Percentiles rank a stretch among this genome's conserved stretches.
Conservation (phyloP, 371 early-diverging fungal species). For the Syncephalastrum racemosum region DNA sequence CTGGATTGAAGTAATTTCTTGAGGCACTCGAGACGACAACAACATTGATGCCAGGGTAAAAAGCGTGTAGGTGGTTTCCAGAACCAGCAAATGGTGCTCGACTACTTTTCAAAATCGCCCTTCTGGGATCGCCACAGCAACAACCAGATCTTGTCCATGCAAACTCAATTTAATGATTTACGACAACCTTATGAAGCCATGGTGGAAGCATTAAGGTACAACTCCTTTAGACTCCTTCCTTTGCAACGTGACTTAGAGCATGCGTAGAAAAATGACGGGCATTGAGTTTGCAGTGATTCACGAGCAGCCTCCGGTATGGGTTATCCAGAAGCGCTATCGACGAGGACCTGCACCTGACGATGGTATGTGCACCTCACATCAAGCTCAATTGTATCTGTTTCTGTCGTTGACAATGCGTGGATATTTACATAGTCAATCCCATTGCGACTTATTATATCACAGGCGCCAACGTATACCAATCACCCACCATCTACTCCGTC, state of each 20-base stretch:
- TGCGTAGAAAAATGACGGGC: slow-evolving; percentile 80
- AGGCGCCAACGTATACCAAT: slow-evolving; percentile 91
- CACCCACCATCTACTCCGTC: slow-evolving; percentile 83
- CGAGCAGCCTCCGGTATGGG: slow-evolving; percentile 80
- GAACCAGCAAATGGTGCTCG: slow-evolving; percentile 83
- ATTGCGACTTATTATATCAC: slow-evolving; percentile 86
- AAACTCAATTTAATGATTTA: slow-evolving; percentile 90
- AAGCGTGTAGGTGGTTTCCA: slow-evolving; percentile 69
- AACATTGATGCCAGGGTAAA: background rate
- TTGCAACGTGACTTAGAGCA: background rate
- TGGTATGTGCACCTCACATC: slow-evolving; percentile 32
- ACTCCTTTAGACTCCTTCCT: no score
- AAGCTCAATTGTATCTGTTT: background rate
- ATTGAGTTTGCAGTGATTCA: slow-evolving; percentile 82
- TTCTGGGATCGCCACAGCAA: slow-evolving; percentile 97
- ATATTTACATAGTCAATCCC: slow-evolving; percentile 44
- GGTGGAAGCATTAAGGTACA: slow-evolving; percentile 60
- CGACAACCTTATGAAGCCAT: slow-evolving; percentile 56
- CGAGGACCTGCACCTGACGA: slow-evolving; percentile 56
- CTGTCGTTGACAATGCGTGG: background rate
- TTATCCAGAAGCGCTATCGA: slow-evolving; percentile 82
- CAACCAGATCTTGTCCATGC: slow-evolving; percentile 97
- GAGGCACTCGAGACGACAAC: no score
- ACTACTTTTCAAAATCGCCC: slow-evolving; percentile 93
- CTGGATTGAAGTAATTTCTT: slow-evolving; percentile 42